Percentiles rank a stretch among this genome's conserved stretches.
Evolutionary conservation across 2,329 filamentous ascomycete genomes (phyloP).

Genomic region (Aspergillus udagawae): DNA sequence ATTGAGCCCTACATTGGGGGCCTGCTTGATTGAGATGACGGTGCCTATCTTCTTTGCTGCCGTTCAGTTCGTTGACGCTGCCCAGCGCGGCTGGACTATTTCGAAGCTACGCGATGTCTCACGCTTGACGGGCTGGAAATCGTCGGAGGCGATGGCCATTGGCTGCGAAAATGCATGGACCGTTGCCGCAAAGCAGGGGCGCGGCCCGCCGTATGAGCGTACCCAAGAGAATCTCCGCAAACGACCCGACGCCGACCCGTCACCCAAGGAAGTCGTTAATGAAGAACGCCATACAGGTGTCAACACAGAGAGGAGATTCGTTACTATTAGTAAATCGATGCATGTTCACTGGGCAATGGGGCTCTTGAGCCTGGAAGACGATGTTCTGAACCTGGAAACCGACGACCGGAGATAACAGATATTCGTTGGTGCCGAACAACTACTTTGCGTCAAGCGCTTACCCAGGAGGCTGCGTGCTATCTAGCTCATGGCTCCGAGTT

Average conservation of each 20-base stretch:
- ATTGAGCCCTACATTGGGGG: conserved; percentile 73
- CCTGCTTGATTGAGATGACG: conserved; percentile 75
- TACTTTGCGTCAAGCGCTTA: not conserved
- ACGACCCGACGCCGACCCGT: conserved; percentile 2
- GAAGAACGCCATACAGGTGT: conserved; percentile 19
- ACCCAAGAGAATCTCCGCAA: conserved; percentile 16
- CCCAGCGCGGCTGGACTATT: conserved; percentile 75
- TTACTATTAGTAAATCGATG: conserved; percentile 61
- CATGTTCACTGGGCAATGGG: conserved; percentile 74
- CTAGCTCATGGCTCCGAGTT: not conserved
- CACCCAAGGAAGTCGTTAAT: not conserved
- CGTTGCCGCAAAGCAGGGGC: conserved; percentile 66
- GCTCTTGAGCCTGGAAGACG: conserved; percentile 70
- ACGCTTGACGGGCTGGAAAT: conserved; percentile 81
- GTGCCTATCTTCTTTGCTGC: conserved; percentile 84
- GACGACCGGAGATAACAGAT: conserved; percentile 25
- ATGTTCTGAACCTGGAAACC: conserved; percentile 62
- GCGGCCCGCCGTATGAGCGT: conserved; percentile 68
- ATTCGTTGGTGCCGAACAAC: not conserved
- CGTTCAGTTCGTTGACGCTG: conserved; percentile 68
- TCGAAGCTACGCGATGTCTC: conserved; percentile 70
- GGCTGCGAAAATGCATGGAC: conserved; percentile 85
- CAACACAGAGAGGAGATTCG: conserved; percentile 46
- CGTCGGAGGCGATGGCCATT: conserved; percentile 71
- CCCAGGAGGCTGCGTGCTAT: not conserved